A percentile compares a stretch with the other conserved stretches of the same genome.
phyloP scores from a whole-genome alignment of 2,329 filamentous ascomycete species.

The Aspergillus carbonarius region DNA sequence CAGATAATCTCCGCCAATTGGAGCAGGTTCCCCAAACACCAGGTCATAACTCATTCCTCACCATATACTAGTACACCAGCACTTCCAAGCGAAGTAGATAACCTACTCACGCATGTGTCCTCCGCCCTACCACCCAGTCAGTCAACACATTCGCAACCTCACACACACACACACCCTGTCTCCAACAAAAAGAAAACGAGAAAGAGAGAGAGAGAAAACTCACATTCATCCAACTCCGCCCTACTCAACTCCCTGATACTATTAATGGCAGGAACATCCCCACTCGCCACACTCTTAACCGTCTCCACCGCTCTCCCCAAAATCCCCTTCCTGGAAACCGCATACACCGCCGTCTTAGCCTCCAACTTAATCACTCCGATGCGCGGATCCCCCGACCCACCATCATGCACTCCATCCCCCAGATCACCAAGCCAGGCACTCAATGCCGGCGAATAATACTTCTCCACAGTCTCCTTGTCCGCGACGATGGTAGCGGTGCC shows the following conservation, averaged over 20 bases:
- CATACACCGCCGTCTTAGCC: constrained; percentile 70
- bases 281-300: constrained; percentile 72
- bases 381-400: constrained; percentile 75
- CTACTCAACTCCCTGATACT: constrained; percentile 72
- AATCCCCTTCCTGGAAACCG: constrained; percentile 61
- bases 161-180: no score
- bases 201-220: constrained; percentile 16
- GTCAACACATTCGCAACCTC: no score
- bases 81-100: not conserved
- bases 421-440: constrained; percentile 88
- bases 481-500: constrained; percentile 69
- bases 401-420: constrained; percentile 79
- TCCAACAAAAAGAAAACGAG: not conserved
- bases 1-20: not conserved
- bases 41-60: not conserved
- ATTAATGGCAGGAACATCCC: constrained; percentile 70
- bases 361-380: constrained; percentile 79
- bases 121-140: constrained; percentile 27
- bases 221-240: constrained; percentile 63
- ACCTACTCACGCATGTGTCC: constrained; percentile 19
- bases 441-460: constrained; percentile 71
- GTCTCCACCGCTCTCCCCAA: constrained; percentile 67
- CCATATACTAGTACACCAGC: not conserved
- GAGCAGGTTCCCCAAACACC: no score
- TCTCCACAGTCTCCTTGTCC: constrained; percentile 66